A percentile compares a stretch with the other conserved stretches of the same genome.
phyloP scores from a whole-genome alignment of 1,139 yeast species.

The Arxiozyma heterogenica region DNA sequence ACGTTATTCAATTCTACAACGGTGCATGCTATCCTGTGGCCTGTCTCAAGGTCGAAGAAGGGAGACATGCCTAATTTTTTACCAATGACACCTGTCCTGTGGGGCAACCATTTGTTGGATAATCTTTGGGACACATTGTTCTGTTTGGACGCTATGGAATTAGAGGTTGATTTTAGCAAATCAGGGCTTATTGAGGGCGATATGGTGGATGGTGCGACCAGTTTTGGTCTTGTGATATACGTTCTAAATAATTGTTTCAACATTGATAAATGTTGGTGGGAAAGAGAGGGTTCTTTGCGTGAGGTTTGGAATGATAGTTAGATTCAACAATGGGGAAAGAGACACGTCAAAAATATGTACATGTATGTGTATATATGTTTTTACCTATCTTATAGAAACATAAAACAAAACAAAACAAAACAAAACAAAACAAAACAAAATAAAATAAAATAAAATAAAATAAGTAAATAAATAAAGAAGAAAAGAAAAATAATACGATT shows the following conservation, averaged over 20 bases:
- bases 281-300: background rate
- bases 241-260: background rate
- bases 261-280: background rate
- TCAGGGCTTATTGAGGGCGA: background rate
- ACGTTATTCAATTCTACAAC: slow-evolving; percentile 80
- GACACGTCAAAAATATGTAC: too few relatives aligned
- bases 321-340: too few relatives aligned
- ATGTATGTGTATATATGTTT: too few relatives aligned
- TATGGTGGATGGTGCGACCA: background rate
- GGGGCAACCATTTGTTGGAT: slow-evolving; percentile 48
- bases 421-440: too few relatives aligned
- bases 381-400: too few relatives aligned
- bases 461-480: too few relatives aligned
- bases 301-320: too few relatives aligned
- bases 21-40: slow-evolving; percentile 70
- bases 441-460: too few relatives aligned
- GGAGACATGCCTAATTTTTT: slow-evolving; percentile 86
- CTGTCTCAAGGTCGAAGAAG: slow-evolving; percentile 58
- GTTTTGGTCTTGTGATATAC: background rate
- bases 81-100: slow-evolving; percentile 78
- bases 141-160: background rate
- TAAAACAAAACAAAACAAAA: too few relatives aligned
- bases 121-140: slow-evolving; percentile 21
- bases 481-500: too few relatives aligned
- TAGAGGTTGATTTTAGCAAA: background rate